phyloP scores from a whole-genome alignment of 2,329 filamentous ascomycete species.

The Pseudogymnoascus sp. region DNA sequence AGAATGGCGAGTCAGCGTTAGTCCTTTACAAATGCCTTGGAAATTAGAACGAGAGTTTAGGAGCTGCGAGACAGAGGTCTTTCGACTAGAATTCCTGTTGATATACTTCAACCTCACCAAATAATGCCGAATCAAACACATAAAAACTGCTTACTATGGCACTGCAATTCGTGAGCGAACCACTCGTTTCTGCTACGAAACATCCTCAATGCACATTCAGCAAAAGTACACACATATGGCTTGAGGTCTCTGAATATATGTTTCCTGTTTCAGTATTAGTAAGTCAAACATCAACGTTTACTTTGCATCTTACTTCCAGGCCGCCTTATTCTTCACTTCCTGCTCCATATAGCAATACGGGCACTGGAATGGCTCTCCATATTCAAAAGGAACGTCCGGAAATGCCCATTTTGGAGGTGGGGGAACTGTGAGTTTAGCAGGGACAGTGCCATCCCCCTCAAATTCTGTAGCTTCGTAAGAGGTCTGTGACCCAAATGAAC shows the following conservation, averaged over 20 bases:
- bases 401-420: constrained; percentile 18
- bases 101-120: background rate
- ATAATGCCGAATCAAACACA: background rate
- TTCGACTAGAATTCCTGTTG: background rate
- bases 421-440: constrained; percentile 15
- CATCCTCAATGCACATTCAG: constrained; percentile 24
- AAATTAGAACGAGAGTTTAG: background rate
- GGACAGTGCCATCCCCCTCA: constrained; percentile 2
- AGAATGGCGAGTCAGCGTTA: background rate
- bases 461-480: constrained; percentile 19
- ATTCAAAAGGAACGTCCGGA: constrained; percentile 18
- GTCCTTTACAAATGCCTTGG: background rate
- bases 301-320: constrained; percentile 12
- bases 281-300: background rate
- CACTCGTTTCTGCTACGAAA: constrained; percentile 26
- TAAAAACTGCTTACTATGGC: constrained; percentile 15
- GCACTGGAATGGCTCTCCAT: constrained; percentile 18
- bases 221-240: constrained; percentile 30
- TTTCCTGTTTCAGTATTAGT: constrained; percentile 11
- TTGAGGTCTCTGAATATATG: constrained; percentile 30
- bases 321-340: constrained; percentile 13
- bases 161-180: constrained; percentile 28
- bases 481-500: constrained; percentile 18
- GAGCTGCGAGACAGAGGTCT: background rate
- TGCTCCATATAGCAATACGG: constrained; percentile 12